These are phyloP conservation scores for Uronychia binucleata DNA, from an alignment of 73 alveolate genomes.

Conservation along the genomic window DNA sequence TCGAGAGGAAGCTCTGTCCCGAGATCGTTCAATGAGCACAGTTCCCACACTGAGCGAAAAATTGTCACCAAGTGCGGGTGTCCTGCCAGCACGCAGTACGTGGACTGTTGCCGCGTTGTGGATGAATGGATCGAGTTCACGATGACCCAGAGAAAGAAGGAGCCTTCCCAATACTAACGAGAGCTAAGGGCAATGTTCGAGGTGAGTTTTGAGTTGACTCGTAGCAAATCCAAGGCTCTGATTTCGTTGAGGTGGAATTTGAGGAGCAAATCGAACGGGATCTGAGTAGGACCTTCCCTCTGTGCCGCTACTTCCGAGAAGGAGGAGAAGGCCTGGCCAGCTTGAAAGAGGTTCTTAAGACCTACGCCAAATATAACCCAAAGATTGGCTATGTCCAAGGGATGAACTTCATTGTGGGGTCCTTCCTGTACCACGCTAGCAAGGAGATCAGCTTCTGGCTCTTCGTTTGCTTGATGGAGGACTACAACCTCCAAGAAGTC, in stretches of 20 bases:
- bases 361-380: neutral
- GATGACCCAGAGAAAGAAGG: neutral
- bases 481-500: constrained; percentile 69
- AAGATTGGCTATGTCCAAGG: constrained; percentile 88
- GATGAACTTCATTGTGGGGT: constrained; percentile 92
- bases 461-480: constrained; percentile 76
- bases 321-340: neutral
- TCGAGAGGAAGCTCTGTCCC: neutral
- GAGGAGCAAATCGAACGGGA: constrained; percentile 29
- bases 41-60: neutral
- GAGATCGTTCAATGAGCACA: neutral
- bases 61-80: neutral
- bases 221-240: neutral
- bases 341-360: neutral
- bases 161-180: neutral
- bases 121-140: neutral
- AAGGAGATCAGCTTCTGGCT: constrained; percentile 88
- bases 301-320: constrained; percentile 20
- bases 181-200: neutral
- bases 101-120: neutral
- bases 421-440: constrained; percentile 78
- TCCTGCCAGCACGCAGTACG: neutral
- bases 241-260: neutral
- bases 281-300: constrained; percentile 36
- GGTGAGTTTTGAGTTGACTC: neutral